Evolutionary conservation across 2,329 filamentous ascomycete genomes (phyloP), one percentile per base, ranked within the genome.

Genomic region (Tolypocladium capitatum): DNA sequence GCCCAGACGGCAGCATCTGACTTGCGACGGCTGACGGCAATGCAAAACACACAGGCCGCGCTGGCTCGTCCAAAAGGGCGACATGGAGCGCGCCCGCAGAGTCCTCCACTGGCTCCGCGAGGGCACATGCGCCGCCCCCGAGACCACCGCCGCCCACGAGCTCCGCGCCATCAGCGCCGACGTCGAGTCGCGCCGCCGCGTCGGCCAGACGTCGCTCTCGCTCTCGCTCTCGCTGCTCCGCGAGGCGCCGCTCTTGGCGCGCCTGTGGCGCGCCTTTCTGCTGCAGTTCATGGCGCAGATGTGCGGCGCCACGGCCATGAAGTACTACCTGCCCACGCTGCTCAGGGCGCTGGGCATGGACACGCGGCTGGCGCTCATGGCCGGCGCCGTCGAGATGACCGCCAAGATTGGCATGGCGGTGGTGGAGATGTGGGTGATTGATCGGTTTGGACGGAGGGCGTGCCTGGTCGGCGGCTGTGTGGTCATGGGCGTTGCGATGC

Each of bases 211-310:
- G 13, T 54, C 49, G 43, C 42, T 53, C 30, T 47, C 48, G 9
- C 52, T 54, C 1, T 51, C 54, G 4, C 64, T 63, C n/a, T 67
- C 66, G 8, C 65, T 80, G 1, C 75, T 80, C 57, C 67, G 64
- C 4, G 63, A 76, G 30, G 59, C 62, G 14, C 60, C 67, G 13
- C 61, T 80, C 1, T 73, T 73, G 55, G 65, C 69, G 14, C 67
- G 76, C 0, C 63, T 80, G 14, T 80, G 76, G 77, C 68, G 76
- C 18, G 74, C 75, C 1, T 68, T 73, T 0, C 60, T 78, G 1
- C 64, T 80, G 5, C 75, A 79, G 56, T 79, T 80, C 59, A 74
- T 80, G 72, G 72, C 74, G 0, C 74, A 78, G 53, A 75, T 79
- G 72, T 78, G 74, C 52, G 76, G 76, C 20, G 74, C 75, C 14